Base-by-base conservation (phyloP, 2,329 filamentous ascomycete species). In the Neofusicoccum cordaticola region DNA sequence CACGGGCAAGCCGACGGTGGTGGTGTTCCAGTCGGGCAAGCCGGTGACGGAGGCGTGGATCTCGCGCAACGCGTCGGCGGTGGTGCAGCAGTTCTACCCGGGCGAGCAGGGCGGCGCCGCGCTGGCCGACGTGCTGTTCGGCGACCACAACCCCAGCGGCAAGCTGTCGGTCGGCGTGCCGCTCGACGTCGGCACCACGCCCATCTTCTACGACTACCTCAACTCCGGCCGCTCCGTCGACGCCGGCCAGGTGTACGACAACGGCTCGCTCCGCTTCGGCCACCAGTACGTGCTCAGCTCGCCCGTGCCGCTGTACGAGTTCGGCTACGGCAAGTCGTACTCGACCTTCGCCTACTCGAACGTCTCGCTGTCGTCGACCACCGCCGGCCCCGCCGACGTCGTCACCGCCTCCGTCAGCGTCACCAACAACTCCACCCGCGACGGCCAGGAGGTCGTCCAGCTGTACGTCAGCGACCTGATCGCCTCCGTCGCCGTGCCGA, bases 1-100 rank as follows among this genome's bases (percentile, higher is more conserved):
- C 65, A 90, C 88, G 0, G 86, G 85, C 45, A 87, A 85, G 66
- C 88, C 88, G 2, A 90, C 88, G 1, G 78, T 91, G 39, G 86
- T 91, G 4, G 86, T 91, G 12, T 88, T 86, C 76, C 86, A 84
- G 67, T 88, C 85, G 9, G 90, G 90, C 51, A 92, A 91, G 72
- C 90, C 90, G 2, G 79, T 92, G 65, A 90, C 88, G 0, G 89
- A 91, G 73, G 82, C 87, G 4, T 92, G 89, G 90, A 88, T 92
- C 72, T 87, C 86, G 0, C 80, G 84, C 37, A 81, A 83, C 31
- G 87, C 89, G 0, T 81, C 86, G 0, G 88, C 88, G 0, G 82
- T 92, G 0, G 79, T 92, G 0, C 89, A 92, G 72, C 89, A 91
- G 74, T 92, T 92, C 77, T 92, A 92, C 70, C 88, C 88, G 6